phyloP scores from a whole-genome alignment of 805 yeast genomes.

The Candida coleopterorum region DNA sequence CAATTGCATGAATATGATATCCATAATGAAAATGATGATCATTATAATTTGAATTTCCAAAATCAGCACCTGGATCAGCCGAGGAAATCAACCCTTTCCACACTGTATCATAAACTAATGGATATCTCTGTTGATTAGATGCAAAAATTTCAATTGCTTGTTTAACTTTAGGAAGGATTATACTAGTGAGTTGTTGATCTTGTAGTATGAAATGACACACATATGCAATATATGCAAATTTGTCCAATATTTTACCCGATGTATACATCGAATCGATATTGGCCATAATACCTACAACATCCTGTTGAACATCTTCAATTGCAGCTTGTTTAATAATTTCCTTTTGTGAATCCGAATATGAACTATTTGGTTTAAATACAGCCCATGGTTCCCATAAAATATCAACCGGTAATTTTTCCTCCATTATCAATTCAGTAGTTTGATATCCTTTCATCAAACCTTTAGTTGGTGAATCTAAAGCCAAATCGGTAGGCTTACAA shows the following conservation, averaged over 20 bases:
- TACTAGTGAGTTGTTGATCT: slow-evolving; percentile 47
- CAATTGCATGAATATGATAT: slow-evolving; percentile 68
- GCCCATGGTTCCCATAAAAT: slow-evolving; percentile 57
- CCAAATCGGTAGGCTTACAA: slow-evolving; percentile 21
- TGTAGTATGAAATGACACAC: slow-evolving; percentile 63
- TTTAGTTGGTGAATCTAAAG: slow-evolving; percentile 46
- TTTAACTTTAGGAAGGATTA: slow-evolving; percentile 55
- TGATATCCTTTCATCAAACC: slow-evolving; percentile 44
- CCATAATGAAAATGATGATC: slow-evolving; percentile 79
- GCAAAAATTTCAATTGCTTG: slow-evolving; percentile 67
- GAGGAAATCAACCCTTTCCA: slow-evolving; percentile 79
- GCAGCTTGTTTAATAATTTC: slow-evolving; percentile 45
- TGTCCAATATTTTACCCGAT: slow-evolving; percentile 83
- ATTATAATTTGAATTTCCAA: slow-evolving; percentile 66
- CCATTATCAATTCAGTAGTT: slow-evolving; percentile 37
- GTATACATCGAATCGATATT: slow-evolving; percentile 83
- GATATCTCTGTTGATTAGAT: slow-evolving; percentile 61
- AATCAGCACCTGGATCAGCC: slow-evolving; percentile 61
- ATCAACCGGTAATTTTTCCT: slow-evolving; percentile 37
- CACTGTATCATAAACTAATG: slow-evolving; percentile 71
- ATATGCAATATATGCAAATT: slow-evolving; percentile 82
- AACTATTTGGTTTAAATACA: slow-evolving; percentile 29
- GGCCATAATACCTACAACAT: slow-evolving; percentile 53
- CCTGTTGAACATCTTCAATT: slow-evolving; percentile 47
- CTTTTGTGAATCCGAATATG: slow-evolving; percentile 27